phyloP scores from a whole-genome alignment of 2,329 filamentous ascomycete genomes.

The Epichloe elymi region DNA sequence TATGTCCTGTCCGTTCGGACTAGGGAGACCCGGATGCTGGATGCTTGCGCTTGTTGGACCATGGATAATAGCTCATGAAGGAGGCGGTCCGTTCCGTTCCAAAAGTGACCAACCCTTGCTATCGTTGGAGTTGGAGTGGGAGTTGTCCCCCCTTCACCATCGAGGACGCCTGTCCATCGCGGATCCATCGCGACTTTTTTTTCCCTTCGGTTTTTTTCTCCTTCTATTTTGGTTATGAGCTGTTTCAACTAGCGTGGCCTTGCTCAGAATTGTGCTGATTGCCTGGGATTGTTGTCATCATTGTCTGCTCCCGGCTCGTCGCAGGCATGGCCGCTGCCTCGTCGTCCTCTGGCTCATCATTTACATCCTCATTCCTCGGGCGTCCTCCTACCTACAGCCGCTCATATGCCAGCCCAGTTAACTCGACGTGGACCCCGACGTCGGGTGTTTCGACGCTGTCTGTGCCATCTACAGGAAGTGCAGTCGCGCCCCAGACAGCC shows the following conservation, averaged over 20 bases:
- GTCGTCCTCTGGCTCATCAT: constrained; percentile 36
- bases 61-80: background rate
- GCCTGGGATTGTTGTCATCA: background rate
- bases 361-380: constrained; percentile 31
- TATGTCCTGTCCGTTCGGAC: too few relatives aligned
- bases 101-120: background rate
- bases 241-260: background rate
- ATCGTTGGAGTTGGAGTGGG: background rate
- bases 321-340: constrained; percentile 23
- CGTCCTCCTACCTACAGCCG: constrained; percentile 28
- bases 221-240: background rate
- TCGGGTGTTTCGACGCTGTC: constrained; percentile 31
- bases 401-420: constrained; percentile 28
- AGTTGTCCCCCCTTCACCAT: background rate
- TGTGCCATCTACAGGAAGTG: constrained; percentile 24
- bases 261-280: background rate
- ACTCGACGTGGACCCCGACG: constrained; percentile 33
- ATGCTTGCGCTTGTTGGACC: background rate
- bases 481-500: constrained; percentile 22
- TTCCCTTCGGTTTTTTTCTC: background rate
- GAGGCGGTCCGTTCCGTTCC: constrained; percentile 1
- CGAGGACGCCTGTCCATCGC: background rate
- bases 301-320: background rate
- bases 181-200: background rate
- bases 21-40: background rate